Percentiles rank a stretch among this genome's conserved stretches.
phyloP scores from a whole-genome alignment of 352 stramenopile genomes.

The Phytophthora agathidicida region DNA sequence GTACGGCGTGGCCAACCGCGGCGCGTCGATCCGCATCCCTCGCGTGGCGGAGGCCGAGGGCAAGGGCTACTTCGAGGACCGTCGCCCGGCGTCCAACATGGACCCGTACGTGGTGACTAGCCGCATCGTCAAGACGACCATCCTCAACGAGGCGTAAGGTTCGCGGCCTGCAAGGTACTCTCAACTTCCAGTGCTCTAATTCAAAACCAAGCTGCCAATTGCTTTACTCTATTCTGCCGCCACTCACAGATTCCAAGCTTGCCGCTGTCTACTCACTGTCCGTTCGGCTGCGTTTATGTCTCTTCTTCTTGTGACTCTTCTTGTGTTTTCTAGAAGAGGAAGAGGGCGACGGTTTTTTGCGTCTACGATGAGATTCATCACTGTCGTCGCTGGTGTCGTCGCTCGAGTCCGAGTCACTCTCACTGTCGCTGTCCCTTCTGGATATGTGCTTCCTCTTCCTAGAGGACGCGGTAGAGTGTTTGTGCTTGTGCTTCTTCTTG shows the following conservation, averaged over 20 bases:
- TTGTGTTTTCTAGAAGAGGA: constrained; percentile 31
- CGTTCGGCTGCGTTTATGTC: constrained; percentile 59
- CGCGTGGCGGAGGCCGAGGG: constrained; percentile 90
- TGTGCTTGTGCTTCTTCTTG: constrained; percentile 52
- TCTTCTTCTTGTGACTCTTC: constrained; percentile 38
- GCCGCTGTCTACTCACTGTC: constrained; percentile 22
- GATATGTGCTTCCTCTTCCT: constrained; percentile 29
- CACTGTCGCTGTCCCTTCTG: constrained; percentile 21
- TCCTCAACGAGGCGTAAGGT: constrained; percentile 79
- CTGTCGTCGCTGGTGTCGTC: constrained; percentile 25
- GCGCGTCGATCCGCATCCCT: constrained; percentile 94
- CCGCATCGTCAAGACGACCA: constrained; percentile 97
- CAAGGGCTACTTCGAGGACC: constrained; percentile 96
- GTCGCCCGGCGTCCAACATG: constrained; percentile 97
- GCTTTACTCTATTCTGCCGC: constrained; percentile 9
- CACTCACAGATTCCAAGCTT: background rate
- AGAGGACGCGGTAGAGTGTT: constrained; percentile 12
- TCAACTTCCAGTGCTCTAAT: background rate
- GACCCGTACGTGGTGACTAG: constrained; percentile 98
- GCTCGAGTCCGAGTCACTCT: constrained; percentile 20
- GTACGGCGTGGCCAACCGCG: constrained; percentile 97
- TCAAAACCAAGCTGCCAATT: constrained; percentile 4
- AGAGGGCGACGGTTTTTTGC: constrained; percentile 18
- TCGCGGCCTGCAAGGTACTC: background rate
- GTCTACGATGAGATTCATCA: constrained; percentile 21